phyloP scores from a whole-genome alignment of 176 grass and related monocot genomes.

The Raddia guianensis region DNA sequence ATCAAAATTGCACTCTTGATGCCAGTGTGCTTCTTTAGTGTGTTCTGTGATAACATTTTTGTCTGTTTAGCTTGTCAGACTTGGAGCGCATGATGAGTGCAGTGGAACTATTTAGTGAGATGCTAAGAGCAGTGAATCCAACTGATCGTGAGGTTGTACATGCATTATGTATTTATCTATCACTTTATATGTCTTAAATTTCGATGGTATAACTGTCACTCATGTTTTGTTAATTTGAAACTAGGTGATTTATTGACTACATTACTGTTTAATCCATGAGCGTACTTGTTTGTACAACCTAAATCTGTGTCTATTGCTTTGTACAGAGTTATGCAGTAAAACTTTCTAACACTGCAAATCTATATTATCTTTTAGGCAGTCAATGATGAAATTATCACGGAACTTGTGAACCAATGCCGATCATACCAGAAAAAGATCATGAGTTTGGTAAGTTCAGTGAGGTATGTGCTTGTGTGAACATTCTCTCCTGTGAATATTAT shows the following conservation, averaged over 20 bases:
- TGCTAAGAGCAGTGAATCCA: constrained; percentile 78
- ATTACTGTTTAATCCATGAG: background rate
- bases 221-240: background rate
- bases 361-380: constrained; percentile 48
- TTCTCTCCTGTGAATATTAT: constrained; percentile 20
- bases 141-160: constrained; percentile 58
- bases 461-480: constrained; percentile 46
- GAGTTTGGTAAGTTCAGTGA: constrained; percentile 58
- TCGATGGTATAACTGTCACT: constrained; percentile 3
- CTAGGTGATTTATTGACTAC: background rate
- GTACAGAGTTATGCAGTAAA: background rate
- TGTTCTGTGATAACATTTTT: constrained; percentile 4
- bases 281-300: background rate
- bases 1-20: background rate
- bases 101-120: constrained; percentile 71
- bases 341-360: background rate
- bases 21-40: background rate
- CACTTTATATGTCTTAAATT: background rate
- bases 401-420: constrained; percentile 70
- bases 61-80: constrained; percentile 60
- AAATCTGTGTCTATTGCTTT: background rate
- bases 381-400: constrained; percentile 79
- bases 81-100: constrained; percentile 59
- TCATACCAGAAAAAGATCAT: constrained; percentile 73
- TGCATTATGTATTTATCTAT: background rate